These are phyloP conservation scores for Clitopilus hobsonii DNA, from an alignment of 768 basidiomycete species.

Conservation along the genomic window DNA sequence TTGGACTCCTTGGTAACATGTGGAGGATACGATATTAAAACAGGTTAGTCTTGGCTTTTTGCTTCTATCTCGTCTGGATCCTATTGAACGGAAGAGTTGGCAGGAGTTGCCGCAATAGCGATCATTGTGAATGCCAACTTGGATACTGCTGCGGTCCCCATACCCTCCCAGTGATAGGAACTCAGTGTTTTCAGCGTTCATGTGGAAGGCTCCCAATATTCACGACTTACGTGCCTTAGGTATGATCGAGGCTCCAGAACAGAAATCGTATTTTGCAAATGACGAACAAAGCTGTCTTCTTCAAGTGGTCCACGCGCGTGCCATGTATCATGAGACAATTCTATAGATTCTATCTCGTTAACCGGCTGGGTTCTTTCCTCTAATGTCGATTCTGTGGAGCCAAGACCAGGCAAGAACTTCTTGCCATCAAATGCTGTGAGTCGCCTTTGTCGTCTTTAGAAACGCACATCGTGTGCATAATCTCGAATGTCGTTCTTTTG, in stretches of 20 bases:
- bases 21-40: not conserved
- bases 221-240: no score
- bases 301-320: not conserved
- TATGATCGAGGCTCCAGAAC: no score
- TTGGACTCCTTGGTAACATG: not conserved
- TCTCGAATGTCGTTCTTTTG: not conserved
- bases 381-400: not conserved
- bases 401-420: not conserved
- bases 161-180: not conserved
- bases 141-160: not conserved
- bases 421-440: not conserved
- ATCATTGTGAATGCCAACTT: no score
- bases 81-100: not conserved
- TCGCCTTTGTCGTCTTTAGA: not conserved
- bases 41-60: not conserved
- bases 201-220: no score
- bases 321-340: not conserved
- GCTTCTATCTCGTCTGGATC: not conserved
- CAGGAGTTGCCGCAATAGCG: no score
- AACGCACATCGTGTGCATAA: not conserved
- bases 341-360: not conserved
- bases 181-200: not conserved
- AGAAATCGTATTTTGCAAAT: not conserved
- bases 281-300: not conserved
- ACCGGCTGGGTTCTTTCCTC: not conserved